These are phyloP conservation scores for Gastrolobium villosum DNA, from an alignment of 306 rosid genomes.

Conservation along the genomic window DNA sequence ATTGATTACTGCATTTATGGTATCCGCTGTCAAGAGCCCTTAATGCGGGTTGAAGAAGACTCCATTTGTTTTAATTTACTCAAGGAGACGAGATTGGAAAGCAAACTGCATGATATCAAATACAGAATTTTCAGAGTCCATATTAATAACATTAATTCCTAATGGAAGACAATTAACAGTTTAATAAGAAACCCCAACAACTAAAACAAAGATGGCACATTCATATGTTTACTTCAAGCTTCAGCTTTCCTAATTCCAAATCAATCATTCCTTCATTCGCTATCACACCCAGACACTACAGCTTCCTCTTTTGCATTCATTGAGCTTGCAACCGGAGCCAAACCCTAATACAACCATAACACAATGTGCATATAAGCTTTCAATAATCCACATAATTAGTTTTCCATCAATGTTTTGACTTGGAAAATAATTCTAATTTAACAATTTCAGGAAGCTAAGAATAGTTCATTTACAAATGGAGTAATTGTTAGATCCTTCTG, in stretches of 20 bases:
- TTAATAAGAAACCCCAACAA: background rate
- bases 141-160: background rate
- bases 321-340: background rate
- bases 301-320: background rate
- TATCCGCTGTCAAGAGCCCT: no score
- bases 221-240: background rate
- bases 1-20: no score
- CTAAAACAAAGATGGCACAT: background rate
- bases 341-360: slow-evolving; percentile 38
- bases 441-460: background rate
- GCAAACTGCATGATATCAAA: background rate
- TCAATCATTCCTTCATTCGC: background rate
- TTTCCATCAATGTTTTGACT: no score
- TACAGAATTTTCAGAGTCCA: background rate
- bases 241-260: background rate
- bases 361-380: background rate
- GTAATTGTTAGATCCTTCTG: background rate
- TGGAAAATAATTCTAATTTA: background rate
- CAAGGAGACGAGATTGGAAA: background rate
- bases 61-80: no score
- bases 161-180: background rate
- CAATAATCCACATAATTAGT: background rate
- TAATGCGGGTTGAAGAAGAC: no score
- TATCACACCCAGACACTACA: slow-evolving; percentile 6
- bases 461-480: background rate